Percentiles rank a stretch among this genome's conserved stretches.
Conservation (phyloP, 495 filamentous ascomycete species). For the Neurospora sp. region DNA sequence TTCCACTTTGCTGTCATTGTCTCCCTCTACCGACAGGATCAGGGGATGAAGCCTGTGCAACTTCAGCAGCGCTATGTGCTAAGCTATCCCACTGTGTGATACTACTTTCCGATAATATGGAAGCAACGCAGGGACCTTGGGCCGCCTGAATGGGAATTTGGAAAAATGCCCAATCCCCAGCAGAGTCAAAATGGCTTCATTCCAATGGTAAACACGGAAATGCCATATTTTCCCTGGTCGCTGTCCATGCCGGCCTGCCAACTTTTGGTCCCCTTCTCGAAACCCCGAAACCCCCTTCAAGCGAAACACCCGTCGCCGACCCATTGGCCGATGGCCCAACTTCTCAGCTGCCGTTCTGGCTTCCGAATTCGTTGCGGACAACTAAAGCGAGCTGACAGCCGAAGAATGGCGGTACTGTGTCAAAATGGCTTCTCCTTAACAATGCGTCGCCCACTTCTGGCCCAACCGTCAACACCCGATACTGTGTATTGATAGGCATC, state of each 20-base stretch:
- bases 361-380: neutral
- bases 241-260: slow-evolving; percentile 10
- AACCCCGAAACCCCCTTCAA: neutral
- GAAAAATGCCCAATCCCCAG: neutral
- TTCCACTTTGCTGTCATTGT: neutral
- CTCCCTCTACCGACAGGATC: neutral
- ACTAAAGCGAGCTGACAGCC: neutral
- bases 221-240: slow-evolving; percentile 3
- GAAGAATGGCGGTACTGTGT: neutral
- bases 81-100: neutral
- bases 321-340: neutral
- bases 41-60: neutral
- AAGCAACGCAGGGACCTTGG: neutral
- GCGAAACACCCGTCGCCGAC: neutral
- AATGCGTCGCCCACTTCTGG: neutral
- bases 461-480: neutral
- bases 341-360: neutral
- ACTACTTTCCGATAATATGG: neutral
- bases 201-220: slow-evolving; percentile 8
- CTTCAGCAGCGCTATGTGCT: neutral
- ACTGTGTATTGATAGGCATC: neutral
- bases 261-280: slow-evolving; percentile 4
- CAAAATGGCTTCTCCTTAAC: neutral
- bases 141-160: slow-evolving; percentile 2
- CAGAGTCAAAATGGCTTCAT: slow-evolving; percentile 7